These are phyloP conservation scores for Aurantiochytrium sp. DNA, from an alignment of 108 stramenopile species.

Conservation along the genomic window DNA sequence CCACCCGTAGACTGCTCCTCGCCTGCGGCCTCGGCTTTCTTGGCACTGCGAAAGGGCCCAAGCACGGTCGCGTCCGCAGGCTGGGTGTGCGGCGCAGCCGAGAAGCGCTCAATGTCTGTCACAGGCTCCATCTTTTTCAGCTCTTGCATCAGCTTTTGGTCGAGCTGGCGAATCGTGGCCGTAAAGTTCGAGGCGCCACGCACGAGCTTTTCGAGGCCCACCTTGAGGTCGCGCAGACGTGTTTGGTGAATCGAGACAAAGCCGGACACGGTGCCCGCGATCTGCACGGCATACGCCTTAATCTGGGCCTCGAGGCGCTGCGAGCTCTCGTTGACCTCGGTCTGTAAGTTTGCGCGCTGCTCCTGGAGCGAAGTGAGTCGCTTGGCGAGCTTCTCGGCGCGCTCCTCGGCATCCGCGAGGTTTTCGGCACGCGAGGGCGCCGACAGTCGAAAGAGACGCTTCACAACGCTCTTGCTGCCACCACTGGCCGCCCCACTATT, in stretches of 20 bases:
- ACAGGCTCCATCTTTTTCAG: background rate
- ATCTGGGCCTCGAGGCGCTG: background rate
- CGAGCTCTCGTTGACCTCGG: background rate
- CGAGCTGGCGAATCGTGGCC: background rate
- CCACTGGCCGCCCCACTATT: background rate
- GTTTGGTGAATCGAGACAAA: background rate
- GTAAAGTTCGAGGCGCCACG: background rate
- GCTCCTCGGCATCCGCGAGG: conserved; percentile 6
- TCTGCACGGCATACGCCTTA: conserved; percentile 21
- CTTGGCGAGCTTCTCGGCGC: background rate
- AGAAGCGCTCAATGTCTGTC: background rate
- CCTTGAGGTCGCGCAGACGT: background rate
- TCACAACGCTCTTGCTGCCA: background rate
- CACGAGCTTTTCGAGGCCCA: background rate
- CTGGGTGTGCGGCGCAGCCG: background rate
- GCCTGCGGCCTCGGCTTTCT: no score
- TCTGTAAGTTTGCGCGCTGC: background rate
- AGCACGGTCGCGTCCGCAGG: background rate
- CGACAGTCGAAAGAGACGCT: background rate
- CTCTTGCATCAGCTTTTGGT: background rate
- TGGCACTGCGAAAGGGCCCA: background rate
- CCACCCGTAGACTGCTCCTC: no score
- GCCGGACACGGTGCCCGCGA: conserved; percentile 13
- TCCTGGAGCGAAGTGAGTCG: background rate
- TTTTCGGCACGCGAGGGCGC: background rate